Evolutionary conservation across 2,329 filamentous ascomycete species (phyloP).

Genomic region (Aureobasidium uvarum): DNA sequence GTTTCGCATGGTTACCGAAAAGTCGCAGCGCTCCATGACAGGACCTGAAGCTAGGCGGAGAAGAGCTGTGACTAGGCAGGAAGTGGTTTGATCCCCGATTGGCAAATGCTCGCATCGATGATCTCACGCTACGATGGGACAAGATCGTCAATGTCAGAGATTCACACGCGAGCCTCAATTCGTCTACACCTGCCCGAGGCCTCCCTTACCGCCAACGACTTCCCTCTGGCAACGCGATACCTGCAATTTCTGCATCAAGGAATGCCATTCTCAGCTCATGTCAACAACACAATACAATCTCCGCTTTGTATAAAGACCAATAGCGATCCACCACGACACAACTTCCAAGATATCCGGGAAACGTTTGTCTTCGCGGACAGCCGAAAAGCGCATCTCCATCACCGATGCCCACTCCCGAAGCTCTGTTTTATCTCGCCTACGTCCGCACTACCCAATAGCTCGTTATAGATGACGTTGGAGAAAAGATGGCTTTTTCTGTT

Average conservation of each 20-base stretch:
- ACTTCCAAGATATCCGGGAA: background rate
- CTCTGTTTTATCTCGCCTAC: slow-evolving; percentile 1
- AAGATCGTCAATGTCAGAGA: slow-evolving; percentile 5
- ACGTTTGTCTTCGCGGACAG: background rate
- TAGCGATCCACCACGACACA: background rate
- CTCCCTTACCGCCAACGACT: background rate
- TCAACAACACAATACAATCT: background rate
- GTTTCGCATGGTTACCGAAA: slow-evolving; percentile 12
- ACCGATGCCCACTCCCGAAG: background rate
- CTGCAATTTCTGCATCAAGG: background rate
- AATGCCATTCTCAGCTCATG: background rate
- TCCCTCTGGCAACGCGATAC: background rate
- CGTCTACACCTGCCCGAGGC: slow-evolving; percentile 10
- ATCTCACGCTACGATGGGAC: background rate
- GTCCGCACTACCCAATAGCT: background rate
- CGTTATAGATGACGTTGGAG: background rate
- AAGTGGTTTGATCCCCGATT: slow-evolving; percentile 2
- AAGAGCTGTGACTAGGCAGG: background rate
- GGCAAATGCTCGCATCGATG: background rate
- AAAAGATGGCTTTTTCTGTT: background rate
- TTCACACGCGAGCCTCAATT: background rate
- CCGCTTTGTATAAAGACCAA: background rate
- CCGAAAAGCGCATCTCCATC: background rate
- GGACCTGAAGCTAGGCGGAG: slow-evolving; percentile 15
- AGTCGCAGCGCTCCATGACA: background rate